These are phyloP conservation scores for Chytridium lagenaria DNA, from an alignment of 371 early-diverging fungal species.

Conservation along the genomic window DNA sequence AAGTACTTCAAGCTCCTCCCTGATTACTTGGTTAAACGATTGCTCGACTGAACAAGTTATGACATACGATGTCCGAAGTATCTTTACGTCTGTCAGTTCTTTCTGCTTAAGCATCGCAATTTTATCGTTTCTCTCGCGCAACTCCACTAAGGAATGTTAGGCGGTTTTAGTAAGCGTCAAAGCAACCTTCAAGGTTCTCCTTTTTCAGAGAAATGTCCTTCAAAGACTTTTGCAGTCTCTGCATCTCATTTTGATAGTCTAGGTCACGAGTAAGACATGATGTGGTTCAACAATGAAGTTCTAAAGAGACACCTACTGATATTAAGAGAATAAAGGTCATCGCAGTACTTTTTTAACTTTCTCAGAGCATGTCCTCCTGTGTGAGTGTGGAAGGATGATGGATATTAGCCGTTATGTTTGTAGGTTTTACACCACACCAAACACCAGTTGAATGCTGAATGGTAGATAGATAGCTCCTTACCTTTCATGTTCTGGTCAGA, in stretches of 20 bases:
- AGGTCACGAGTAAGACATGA: neutral
- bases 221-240: conserved; percentile 17
- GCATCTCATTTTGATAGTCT: conserved; percentile 35
- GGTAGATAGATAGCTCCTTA: neutral
- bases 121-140: conserved; percentile 43
- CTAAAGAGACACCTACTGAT: conserved; percentile 23
- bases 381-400: neutral
- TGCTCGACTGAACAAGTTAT: neutral
- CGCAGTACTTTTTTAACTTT: conserved; percentile 53
- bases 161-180: neutral
- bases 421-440: no score
- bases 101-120: conserved; percentile 43
- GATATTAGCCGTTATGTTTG: neutral
- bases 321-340: conserved; percentile 45
- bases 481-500: conserved; percentile 4
- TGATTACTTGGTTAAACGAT: neutral
- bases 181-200: conserved; percentile 32
- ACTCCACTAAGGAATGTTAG: no score
- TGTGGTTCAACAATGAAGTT: no score
- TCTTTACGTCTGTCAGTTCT: conserved; percentile 17
- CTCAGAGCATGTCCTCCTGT: conserved; percentile 54
- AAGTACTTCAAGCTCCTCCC: conserved; percentile 50
- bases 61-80: neutral
- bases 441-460: no score
- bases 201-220: conserved; percentile 32